Evolutionary conservation across 306 rosid genomes (phyloP).

Genomic region (Castanea mollissima): DNA sequence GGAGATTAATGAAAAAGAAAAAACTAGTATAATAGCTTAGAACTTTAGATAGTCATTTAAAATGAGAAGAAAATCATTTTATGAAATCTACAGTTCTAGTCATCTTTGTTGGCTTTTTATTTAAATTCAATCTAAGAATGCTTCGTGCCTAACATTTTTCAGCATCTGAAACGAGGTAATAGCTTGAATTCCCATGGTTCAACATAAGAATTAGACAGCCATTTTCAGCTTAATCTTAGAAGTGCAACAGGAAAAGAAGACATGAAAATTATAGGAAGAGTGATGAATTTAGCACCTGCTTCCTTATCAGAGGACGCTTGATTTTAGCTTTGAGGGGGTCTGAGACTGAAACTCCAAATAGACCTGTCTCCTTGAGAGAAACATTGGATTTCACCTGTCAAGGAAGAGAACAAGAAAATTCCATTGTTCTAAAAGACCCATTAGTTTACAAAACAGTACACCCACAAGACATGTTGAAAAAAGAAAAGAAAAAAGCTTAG

Average conservation of each 20-base stretch:
- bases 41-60: background rate
- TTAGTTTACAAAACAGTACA: too few relatives aligned
- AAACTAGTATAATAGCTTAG: too few relatives aligned
- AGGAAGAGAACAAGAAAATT: background rate
- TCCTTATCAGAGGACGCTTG: conserved; percentile 15
- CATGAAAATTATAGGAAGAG: background rate
- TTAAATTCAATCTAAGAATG: background rate
- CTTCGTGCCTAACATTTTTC: background rate
- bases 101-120: background rate
- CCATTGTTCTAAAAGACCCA: background rate
- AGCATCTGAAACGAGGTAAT: background rate
- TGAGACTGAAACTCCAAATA: conserved; percentile 22
- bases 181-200: background rate
- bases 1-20: background rate
- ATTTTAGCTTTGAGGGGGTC: conserved; percentile 7
- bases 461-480: background rate
- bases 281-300: background rate
- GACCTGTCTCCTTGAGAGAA: conserved; percentile 17
- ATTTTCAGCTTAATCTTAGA: background rate
- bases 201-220: background rate
- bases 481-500: background rate
- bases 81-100: background rate
- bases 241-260: background rate
- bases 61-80: background rate
- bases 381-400: conserved; percentile 17